Evolutionary conservation across 306 rosid genomes (phyloP).

Genomic region (Cicer bijugum): DNA sequence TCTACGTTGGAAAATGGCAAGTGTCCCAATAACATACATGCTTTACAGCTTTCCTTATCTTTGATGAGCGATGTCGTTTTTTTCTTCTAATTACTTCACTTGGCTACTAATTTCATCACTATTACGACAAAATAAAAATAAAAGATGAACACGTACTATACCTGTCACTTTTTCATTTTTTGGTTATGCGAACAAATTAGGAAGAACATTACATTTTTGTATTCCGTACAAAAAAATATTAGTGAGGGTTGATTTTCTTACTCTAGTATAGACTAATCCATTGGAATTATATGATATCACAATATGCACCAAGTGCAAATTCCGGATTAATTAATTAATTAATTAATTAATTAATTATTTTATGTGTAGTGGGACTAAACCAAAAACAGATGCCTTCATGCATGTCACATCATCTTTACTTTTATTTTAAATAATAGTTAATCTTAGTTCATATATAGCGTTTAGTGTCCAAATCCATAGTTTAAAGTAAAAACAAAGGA

Average conservation of each 20-base stretch:
- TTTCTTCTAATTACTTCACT: not conserved
- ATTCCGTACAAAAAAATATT: not conserved
- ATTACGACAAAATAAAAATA: not conserved
- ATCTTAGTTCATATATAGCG: not conserved
- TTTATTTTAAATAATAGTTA: conserved; percentile 20
- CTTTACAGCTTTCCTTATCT: conserved; percentile 34
- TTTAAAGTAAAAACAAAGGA: conserved; percentile 18
- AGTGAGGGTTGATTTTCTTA: not conserved
- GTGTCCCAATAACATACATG: conserved; percentile 18
- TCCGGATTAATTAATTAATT: not conserved
- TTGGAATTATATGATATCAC: not conserved
- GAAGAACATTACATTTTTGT: not conserved
- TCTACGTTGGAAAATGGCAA: conserved; percentile 12
- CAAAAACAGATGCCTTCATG: conserved; percentile 45
- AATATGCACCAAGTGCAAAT: conserved; percentile 15
- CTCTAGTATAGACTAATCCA: not conserved
- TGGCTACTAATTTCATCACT: not conserved
- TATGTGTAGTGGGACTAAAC: conserved; percentile 44
- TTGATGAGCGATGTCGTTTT: conserved; percentile 26
- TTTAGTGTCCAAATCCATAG: conserved; percentile 32
- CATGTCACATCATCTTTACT: conserved; percentile 37
- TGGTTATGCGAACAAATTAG: too few relatives aligned
- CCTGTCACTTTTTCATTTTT: conserved; percentile 1
- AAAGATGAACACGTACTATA: conserved; percentile 17
- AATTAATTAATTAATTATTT: conserved; percentile 1